Evolutionary conservation across 108 stramenopile genomes (phyloP).

Genomic region (Discostella stelligeroides): DNA sequence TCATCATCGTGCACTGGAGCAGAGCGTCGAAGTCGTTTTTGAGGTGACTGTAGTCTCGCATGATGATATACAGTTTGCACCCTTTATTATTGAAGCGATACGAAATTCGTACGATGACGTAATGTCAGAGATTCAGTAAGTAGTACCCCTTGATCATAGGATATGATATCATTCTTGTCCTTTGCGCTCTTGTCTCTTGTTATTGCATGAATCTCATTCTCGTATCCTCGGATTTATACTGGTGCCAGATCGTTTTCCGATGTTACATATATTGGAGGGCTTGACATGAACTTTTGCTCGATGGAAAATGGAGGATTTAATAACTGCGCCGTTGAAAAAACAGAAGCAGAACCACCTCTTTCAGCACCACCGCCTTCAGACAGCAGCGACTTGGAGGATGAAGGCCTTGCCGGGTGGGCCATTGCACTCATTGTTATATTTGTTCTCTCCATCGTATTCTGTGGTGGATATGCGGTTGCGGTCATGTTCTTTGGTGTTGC

Average conservation of each 20-base stretch:
- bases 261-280: background rate
- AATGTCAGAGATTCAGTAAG: too few relatives aligned
- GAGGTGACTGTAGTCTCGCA: too few relatives aligned
- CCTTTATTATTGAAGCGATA: too few relatives aligned
- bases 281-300: background rate
- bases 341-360: background rate
- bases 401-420: conserved; percentile 41
- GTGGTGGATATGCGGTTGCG: conserved; percentile 32
- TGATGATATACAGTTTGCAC: too few relatives aligned
- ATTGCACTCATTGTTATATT: conserved; percentile 39
- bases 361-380: background rate
- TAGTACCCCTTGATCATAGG: too few relatives aligned
- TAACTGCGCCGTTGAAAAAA: background rate
- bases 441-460: conserved; percentile 16
- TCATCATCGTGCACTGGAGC: too few relatives aligned
- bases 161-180: too few relatives aligned
- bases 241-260: background rate
- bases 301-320: background rate
- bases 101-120: too few relatives aligned
- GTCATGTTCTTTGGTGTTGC: conserved; percentile 8
- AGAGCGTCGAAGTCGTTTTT: too few relatives aligned
- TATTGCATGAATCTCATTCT: too few relatives aligned
- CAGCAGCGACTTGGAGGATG: background rate
- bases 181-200: too few relatives aligned
- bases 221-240: too few relatives aligned